These are phyloP conservation scores for Aleurites moluccanus DNA, from an alignment of 441 rosid species.

Conservation along the genomic window DNA sequence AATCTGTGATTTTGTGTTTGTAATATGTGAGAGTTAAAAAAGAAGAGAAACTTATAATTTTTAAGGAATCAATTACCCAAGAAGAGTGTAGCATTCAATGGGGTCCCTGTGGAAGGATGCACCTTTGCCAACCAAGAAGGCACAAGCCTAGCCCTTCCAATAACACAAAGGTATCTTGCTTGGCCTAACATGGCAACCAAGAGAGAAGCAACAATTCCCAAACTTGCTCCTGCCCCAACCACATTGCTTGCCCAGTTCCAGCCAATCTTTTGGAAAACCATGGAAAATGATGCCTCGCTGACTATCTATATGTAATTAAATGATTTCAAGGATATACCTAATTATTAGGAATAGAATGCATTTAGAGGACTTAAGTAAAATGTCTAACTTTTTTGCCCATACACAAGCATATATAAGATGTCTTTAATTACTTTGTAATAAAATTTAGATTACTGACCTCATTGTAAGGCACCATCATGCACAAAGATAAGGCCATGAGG, in stretches of 20 bases:
- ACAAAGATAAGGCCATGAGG: conserved; percentile 80
- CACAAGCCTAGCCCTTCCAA: conserved; percentile 79
- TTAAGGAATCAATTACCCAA: conserved; percentile 48
- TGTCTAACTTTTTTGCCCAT: neutral
- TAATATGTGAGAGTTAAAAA: neutral
- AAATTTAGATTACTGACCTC: conserved; percentile 42
- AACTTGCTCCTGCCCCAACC: conserved; percentile 90
- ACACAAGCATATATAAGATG: neutral
- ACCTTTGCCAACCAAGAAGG: conserved; percentile 92
- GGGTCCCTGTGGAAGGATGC: conserved; percentile 92
- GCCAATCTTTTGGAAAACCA: conserved; percentile 59
- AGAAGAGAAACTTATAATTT: neutral
- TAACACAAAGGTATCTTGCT: conserved; percentile 89
- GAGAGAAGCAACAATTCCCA: conserved; percentile 89
- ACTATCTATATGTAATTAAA: conserved; percentile 50
- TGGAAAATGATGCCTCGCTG: conserved; percentile 55
- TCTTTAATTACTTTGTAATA: neutral
- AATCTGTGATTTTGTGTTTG: neutral
- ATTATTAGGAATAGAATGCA: neutral
- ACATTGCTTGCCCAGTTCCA: conserved; percentile 90
- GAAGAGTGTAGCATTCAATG: conserved; percentile 88
- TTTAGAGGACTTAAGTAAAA: too few species aligned
- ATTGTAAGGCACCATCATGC: conserved; percentile 76
- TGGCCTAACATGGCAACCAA: conserved; percentile 95
- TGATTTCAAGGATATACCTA: conserved; percentile 16